Evolutionary conservation across 257 asterid species (phyloP).

Genomic region (Nicotiana knightiana): DNA sequence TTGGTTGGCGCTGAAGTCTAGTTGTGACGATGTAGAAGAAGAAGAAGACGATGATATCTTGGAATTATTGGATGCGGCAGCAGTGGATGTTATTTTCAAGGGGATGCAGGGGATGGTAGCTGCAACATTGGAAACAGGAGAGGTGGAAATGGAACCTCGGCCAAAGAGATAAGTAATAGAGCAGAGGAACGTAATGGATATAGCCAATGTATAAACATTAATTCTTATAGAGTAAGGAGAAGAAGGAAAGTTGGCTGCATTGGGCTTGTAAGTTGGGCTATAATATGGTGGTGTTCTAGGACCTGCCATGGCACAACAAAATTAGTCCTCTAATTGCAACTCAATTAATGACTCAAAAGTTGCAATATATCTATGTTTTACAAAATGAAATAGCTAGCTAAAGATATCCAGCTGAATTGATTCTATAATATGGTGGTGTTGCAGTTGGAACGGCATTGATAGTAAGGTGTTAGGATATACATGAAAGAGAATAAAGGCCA

Average conservation of each 20-base stretch:
- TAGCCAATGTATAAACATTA: conserved; percentile 2
- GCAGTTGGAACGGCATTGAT: background rate
- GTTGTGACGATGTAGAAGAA: background rate
- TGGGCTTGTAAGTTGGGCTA: background rate
- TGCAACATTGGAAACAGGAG: conserved; percentile 1
- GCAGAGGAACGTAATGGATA: background rate
- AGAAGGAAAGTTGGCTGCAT: background rate
- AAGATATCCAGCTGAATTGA: background rate
- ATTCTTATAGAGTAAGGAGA: background rate
- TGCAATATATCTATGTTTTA: background rate
- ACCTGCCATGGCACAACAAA: background rate
- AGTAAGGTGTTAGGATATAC: background rate
- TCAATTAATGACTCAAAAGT: too few species aligned
- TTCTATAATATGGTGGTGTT: background rate
- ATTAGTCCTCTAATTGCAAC: background rate
- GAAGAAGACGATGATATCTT: background rate
- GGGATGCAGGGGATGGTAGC: conserved; percentile 13
- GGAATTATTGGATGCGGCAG: background rate
- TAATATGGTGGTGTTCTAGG: conserved; percentile 3
- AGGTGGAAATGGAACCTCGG: background rate
- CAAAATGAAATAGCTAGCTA: background rate
- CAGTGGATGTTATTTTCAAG: conserved; percentile 11
- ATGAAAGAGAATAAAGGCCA: too few species aligned
- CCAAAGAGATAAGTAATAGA: background rate
- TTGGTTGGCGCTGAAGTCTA: conserved; percentile 52